These are phyloP conservation scores for Eimeria praecox DNA, from an alignment of 169 alveolate genomes.

Conservation along the genomic window DNA sequence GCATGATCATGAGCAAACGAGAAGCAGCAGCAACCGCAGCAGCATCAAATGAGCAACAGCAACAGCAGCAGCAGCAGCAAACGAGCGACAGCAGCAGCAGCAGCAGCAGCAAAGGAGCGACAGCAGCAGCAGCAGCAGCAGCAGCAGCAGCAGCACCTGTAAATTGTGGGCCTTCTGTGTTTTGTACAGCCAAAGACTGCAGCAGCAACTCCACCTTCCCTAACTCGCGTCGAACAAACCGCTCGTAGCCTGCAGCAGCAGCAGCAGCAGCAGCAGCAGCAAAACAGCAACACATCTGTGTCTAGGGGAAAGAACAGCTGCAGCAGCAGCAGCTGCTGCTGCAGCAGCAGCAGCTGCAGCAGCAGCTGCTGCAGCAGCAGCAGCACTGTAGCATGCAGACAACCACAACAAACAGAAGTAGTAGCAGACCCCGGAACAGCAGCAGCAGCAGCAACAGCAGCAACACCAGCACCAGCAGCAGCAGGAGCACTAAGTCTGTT, in stretches of 20 bases:
- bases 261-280: constrained; percentile 25
- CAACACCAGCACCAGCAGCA: too few relatives aligned
- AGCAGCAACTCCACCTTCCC: not conserved
- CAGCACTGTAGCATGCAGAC: not conserved
- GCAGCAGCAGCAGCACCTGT: constrained; percentile 20
- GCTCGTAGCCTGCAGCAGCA: not conserved
- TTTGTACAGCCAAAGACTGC: not conserved
- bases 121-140: not conserved
- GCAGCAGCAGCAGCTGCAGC: not conserved
- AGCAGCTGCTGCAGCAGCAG: not conserved
- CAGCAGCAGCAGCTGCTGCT: too few relatives aligned
- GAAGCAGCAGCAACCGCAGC: not conserved
- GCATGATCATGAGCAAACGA: constrained; percentile 29
- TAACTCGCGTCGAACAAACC: not conserved
- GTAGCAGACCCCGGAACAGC: too few relatives aligned
- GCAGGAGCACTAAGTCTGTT: too few relatives aligned
- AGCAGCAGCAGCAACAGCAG: too few relatives aligned
- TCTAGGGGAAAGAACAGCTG: too few relatives aligned
- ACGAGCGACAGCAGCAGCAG: not conserved
- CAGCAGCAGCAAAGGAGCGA: not conserved
- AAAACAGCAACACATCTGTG: too few relatives aligned
- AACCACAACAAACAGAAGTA: too few relatives aligned
- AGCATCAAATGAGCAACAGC: constrained; percentile 50
- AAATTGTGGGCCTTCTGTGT: not conserved
- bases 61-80: not conserved